Evolutionary conservation across 257 asterid genomes (phyloP), one percentile per base, ranked within the genome.

Genomic region (Ilex asprella): DNA sequence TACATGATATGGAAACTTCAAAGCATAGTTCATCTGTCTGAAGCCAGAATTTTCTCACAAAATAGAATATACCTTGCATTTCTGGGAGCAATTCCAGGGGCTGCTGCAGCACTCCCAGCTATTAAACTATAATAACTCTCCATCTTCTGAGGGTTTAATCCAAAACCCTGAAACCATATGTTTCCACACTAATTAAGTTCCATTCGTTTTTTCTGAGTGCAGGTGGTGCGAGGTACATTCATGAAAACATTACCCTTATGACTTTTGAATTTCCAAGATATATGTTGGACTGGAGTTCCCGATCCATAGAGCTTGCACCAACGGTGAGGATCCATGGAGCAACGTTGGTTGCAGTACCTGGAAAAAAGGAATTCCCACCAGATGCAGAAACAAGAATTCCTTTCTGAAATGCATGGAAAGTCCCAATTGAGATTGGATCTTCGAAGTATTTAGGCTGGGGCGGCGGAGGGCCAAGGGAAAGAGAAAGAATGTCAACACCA

Each of bases 101-200:
- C 75, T 50, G 82, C 86, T 10, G 85, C 86, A 44, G 70, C 74
- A 39, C 78, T 74, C 49, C 79, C 91, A 1, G 73, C 76, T 27
- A 79, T 73, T 63, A 84, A 47, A 53, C 81, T 73, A 12, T 57
- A 63, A 58, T 66, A 77, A 59, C 58, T 67, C 57, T 66, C 74
- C 76, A 79, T 62, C 54, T 64, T 56, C 2, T 62, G 56, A 43
- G 84, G 87, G 63, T 84, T 81, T 59, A 79, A 59, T 0, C 84
- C 82, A 62, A 70, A 79, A 31, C 88, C 87, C 91, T 81, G 41
- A 35, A 35, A 35, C 41, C 7, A 35, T 35, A 35, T 35, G 41
- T 21, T 21, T 21, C 27, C 27, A 21, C 27, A 21, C 27, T 21
- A 21, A 21, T 21, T 21, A 21, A 21, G 27, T 21, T 21, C 27